Base-by-base conservation (phyloP, 345 rosid species). In the Balakata baccata region DNA sequence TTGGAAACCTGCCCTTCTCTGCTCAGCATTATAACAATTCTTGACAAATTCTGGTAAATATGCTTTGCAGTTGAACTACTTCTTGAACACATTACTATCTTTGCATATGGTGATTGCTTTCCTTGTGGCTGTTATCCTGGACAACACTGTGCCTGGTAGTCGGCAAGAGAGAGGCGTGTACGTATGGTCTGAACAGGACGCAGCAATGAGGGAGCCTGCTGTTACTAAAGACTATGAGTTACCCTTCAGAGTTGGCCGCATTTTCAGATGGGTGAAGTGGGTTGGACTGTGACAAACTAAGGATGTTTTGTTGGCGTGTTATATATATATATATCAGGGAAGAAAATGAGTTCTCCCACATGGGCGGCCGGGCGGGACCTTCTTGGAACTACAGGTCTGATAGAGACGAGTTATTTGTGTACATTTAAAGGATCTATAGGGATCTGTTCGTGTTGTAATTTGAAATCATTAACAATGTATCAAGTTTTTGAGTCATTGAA, bases 211-310 rank as follows among this genome's bases (percentile, higher is more conserved):
- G 81, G 99, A 95, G 68, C 92, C 92, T 12, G 92, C 89, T 12
- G 84, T 95, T 46, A 76, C 89, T 51, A 92, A 95, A 83, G 98
- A 95, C 85, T 95, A 92, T 17, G 92, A 80, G 77, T 79, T 95
- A 60, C 99, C 99, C 23, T 90, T 89, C 84, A 83, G 92, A 83
- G 92, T 90, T 7, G 90, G 98, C 60, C 79, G 90, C 76, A 56
- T 87, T 79, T 95, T 95, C 86, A 85, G 90, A 87, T 95, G 99
- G 98, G 96, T 95, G 53, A 95, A 89, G 65, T 92, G 99, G 99
- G 98, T 92, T 13, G 99, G 99, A 67, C 81, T 95, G 63, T 92
- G 87, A 92, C 46, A 39, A 34, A 70, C 65, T 7, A 17, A 37
- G 9, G 38, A 7, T 20, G 39, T 47, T 17, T 59, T 13, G 46